Percentiles rank a stretch among this genome's conserved stretches.
Evolutionary conservation across 305 asterid species (phyloP).

Genomic region (Fraxinus platypoda): DNA sequence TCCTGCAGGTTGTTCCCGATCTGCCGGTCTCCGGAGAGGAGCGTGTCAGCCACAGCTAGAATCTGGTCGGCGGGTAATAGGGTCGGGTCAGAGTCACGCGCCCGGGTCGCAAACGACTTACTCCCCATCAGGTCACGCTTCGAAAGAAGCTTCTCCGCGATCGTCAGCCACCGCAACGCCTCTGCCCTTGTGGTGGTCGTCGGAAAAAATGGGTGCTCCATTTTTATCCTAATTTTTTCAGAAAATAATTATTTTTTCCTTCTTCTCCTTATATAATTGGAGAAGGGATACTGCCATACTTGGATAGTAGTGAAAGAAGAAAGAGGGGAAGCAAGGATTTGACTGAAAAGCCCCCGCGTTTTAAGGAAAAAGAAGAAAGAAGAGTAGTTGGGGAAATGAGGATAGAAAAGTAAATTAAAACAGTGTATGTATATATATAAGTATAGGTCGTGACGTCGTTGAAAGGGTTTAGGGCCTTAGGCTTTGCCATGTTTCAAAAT

Average conservation of each 20-base stretch:
- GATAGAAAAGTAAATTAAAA: background rate
- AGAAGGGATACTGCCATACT: background rate
- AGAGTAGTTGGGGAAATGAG: background rate
- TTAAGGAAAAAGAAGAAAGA: background rate
- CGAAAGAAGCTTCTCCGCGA: constrained; percentile 57
- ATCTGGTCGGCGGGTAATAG: constrained; percentile 48
- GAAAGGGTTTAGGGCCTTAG: background rate
- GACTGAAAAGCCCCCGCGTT: background rate
- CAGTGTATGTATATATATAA: background rate
- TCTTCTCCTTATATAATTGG: background rate
- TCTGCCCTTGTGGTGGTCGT: constrained; percentile 45
- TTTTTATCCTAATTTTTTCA: constrained; percentile 8
- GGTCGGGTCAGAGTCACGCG: constrained; percentile 59
- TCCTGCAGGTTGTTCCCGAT: constrained; percentile 47
- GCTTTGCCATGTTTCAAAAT: background rate
- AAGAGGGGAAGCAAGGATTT: background rate
- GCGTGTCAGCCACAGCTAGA: constrained; percentile 61
- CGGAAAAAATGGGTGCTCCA: constrained; percentile 63
- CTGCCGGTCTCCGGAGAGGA: constrained; percentile 54
- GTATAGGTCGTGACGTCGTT: background rate
- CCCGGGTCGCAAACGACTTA: constrained; percentile 65
- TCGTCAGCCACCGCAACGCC: constrained; percentile 57
- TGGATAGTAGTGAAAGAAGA: background rate
- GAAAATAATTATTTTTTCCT: background rate
- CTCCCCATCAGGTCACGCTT: constrained; percentile 51